These are phyloP conservation scores for Geotrichum fermentans DNA, from an alignment of 1,139 yeast species.

Conservation along the genomic window DNA sequence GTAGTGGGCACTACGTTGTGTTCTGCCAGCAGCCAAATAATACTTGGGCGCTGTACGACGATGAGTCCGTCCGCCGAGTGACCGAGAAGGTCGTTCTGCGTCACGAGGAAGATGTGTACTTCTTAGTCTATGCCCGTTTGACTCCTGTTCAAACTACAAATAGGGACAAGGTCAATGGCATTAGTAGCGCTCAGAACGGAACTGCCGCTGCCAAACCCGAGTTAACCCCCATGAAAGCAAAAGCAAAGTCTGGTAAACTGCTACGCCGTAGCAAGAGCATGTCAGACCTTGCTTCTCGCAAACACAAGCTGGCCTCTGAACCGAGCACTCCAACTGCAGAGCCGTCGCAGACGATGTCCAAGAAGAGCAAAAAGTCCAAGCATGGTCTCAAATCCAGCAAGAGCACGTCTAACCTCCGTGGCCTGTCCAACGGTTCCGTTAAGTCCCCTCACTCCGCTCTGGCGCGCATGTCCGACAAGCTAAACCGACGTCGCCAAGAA, in stretches of 20 bases:
- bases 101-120: conserved; percentile 80
- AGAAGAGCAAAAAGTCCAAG: not conserved
- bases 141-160: conserved; percentile 19
- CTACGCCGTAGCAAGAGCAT: conserved; percentile 2
- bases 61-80: conserved; percentile 73
- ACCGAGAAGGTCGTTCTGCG: conserved; percentile 68
- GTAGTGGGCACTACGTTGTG: conserved; percentile 90
- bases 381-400: conserved; percentile 3
- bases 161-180: not conserved
- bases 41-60: conserved; percentile 91
- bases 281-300: conserved; percentile 1
- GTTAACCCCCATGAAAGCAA: not conserved
- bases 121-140: conserved; percentile 62
- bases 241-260: not conserved
- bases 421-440: not conserved
- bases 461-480: conserved; percentile 16
- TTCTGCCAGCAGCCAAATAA: conserved; percentile 83
- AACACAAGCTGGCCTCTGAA: not conserved
- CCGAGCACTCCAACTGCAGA: not conserved
- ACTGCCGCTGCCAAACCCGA: not conserved
- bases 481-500: conserved; percentile 4
- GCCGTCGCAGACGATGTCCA: not conserved
- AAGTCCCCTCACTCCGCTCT: conserved; percentile 13
- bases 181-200: not conserved
- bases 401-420: conserved; percentile 1